Conservation (phyloP, 768 basidiomycete species). For the Termitomyces sp. region DNA sequence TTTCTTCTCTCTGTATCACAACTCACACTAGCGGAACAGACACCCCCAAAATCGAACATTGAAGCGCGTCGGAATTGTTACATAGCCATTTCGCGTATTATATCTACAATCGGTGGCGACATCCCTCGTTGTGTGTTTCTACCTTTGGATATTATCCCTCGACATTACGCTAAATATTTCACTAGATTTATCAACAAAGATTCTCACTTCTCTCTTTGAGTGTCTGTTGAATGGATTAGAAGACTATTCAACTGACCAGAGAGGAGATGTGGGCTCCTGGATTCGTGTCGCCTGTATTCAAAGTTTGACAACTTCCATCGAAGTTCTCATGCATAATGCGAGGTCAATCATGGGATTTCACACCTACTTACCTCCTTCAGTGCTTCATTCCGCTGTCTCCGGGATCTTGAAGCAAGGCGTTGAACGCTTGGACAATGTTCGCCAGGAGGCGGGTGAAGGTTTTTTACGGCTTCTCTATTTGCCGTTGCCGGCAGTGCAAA, state of each 20-base stretch:
- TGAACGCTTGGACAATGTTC: slow-evolving; percentile 88
- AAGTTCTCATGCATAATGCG: slow-evolving; percentile 47
- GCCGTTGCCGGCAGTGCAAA: slow-evolving; percentile 37
- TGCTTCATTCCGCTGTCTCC: slow-evolving; percentile 54
- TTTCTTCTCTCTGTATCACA: not conserved
- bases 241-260: slow-evolving; percentile 92
- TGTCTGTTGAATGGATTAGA: slow-evolving; percentile 68
- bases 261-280: slow-evolving; percentile 98
- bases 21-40: slow-evolving; percentile 17
- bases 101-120: slow-evolving; percentile 26
- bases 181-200: slow-evolving; percentile 45
- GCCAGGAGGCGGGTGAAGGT: slow-evolving; percentile 71
- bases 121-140: slow-evolving; percentile 18
- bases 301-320: slow-evolving; percentile 54
- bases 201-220: slow-evolving; percentile 47
- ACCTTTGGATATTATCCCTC: not conserved
- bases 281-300: slow-evolving; percentile 76
- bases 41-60: slow-evolving; percentile 32
- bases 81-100: slow-evolving; percentile 35
- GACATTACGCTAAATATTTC: not conserved
- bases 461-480: slow-evolving; percentile 49
- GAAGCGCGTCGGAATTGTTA: slow-evolving; percentile 59
- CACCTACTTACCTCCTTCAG: slow-evolving; percentile 57
- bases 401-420: slow-evolving; percentile 85
- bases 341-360: slow-evolving; percentile 40